Evolutionary conservation across 306 rosid species (phyloP).

Genomic region (Vigna reflexopilosa): DNA sequence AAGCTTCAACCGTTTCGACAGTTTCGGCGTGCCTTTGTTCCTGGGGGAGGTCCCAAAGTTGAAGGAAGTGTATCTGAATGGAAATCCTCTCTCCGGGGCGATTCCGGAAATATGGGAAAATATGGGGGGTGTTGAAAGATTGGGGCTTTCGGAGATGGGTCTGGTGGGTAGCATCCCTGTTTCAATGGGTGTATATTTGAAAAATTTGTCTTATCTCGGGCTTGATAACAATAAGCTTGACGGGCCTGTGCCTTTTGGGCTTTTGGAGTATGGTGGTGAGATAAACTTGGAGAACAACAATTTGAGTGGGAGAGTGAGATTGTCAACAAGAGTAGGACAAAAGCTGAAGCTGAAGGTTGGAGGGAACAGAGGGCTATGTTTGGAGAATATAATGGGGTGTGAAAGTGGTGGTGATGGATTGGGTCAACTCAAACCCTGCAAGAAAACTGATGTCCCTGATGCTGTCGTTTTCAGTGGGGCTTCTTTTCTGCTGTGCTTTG

Average conservation of each 20-base stretch:
- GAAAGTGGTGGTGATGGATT: not conserved
- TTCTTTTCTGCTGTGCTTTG: conserved; percentile 49
- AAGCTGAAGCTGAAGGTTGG: conserved; percentile 63
- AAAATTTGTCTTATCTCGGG: conserved; percentile 64
- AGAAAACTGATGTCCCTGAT: conserved; percentile 47
- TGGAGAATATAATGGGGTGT: conserved; percentile 43
- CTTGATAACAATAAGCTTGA: conserved; percentile 78
- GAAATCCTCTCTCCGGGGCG: conserved; percentile 70
- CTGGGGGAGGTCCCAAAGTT: conserved; percentile 55
- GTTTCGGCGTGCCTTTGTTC: conserved; percentile 69
- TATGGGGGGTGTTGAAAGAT: conserved; percentile 56
- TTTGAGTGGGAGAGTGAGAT: conserved; percentile 67
- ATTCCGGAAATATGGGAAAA: conserved; percentile 83
- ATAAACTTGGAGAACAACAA: conserved; percentile 86
- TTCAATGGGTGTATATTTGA: conserved; percentile 73
- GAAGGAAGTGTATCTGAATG: conserved; percentile 75
- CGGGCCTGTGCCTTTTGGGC: conserved; percentile 71
- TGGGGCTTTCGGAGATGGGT: conserved; percentile 76
- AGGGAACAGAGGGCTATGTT: conserved; percentile 75
- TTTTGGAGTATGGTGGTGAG: conserved; percentile 56
- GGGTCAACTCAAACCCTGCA: conserved; percentile 56
- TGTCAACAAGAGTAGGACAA: conserved; percentile 49
- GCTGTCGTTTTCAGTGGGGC: conserved; percentile 51
- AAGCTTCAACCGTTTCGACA: conserved; percentile 69
- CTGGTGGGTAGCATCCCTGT: conserved; percentile 68